Evolutionary conservation across 2,329 filamentous ascomycete species (phyloP).

Genomic region (Cladosporium sp.): DNA sequence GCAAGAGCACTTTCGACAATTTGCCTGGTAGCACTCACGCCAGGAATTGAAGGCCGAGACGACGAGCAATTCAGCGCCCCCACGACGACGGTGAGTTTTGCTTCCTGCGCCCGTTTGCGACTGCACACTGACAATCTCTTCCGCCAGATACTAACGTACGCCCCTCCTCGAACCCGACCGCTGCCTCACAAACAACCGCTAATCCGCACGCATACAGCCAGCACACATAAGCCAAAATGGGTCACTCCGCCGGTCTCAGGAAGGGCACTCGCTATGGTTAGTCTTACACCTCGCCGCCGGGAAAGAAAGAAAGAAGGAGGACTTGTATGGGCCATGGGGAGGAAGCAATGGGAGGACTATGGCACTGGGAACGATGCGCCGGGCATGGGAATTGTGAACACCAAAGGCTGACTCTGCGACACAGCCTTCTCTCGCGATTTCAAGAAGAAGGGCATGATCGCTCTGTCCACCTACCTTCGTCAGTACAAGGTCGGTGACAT

Average conservation of each 20-base stretch:
- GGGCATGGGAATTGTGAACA: slow-evolving; percentile 16
- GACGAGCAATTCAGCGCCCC: slow-evolving; percentile 21
- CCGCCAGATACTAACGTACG: slow-evolving; percentile 23
- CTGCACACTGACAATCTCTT: slow-evolving; percentile 13
- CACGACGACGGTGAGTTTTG: slow-evolving; percentile 15
- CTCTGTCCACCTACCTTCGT: slow-evolving; percentile 89
- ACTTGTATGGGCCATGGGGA: slow-evolving; percentile 7
- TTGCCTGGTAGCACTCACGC: background rate
- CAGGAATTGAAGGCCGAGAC: slow-evolving; percentile 18
- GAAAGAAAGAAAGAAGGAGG: slow-evolving; percentile 17
- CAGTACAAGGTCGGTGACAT: slow-evolving; percentile 98
- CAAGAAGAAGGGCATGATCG: slow-evolving; percentile 94
- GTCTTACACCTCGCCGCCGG: slow-evolving; percentile 26
- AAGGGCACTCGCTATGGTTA: slow-evolving; percentile 47
- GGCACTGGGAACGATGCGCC: slow-evolving; percentile 46
- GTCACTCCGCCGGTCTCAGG: slow-evolving; percentile 54
- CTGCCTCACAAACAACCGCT: slow-evolving; percentile 19
- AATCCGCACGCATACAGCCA: slow-evolving; percentile 28
- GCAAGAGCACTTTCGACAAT: slow-evolving; percentile 13
- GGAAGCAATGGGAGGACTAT: background rate
- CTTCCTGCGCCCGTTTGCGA: slow-evolving; percentile 17
- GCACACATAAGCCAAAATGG: slow-evolving; percentile 49
- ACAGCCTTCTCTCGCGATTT: slow-evolving; percentile 84
- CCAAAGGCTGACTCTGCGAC: slow-evolving; percentile 23
- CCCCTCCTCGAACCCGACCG: slow-evolving; percentile 9